Conservation (phyloP, 768 basidiomycete genomes). For the Auriculariales sp. region DNA sequence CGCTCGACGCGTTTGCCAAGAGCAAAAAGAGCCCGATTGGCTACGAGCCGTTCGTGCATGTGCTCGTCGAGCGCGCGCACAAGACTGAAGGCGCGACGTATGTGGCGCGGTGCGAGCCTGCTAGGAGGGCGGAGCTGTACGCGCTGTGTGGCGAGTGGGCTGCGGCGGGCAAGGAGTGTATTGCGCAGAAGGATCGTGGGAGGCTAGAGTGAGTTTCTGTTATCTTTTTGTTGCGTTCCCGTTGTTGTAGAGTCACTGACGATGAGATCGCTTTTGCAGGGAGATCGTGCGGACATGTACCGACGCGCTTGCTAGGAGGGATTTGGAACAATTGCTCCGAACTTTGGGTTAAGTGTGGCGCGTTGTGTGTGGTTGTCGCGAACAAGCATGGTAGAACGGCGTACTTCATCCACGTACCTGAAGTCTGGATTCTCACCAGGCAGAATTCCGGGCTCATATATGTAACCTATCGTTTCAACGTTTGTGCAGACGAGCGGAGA, state of each 20-base stretch:
- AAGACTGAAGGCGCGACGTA: constrained; percentile 62
- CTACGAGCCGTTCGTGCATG: constrained; percentile 78
- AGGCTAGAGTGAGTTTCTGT: constrained; percentile 62
- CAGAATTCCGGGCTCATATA: no score
- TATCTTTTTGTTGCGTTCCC: background rate
- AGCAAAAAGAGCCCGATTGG: constrained; percentile 89
- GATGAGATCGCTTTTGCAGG: constrained; percentile 23
- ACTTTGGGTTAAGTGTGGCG: no score
- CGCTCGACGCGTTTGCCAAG: constrained; percentile 71
- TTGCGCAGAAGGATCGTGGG: constrained; percentile 73
- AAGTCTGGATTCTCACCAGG: no score
- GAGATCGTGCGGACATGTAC: constrained; percentile 61
- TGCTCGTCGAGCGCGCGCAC: constrained; percentile 62
- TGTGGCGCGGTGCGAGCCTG: constrained; percentile 73
- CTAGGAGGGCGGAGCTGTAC: constrained; percentile 73
- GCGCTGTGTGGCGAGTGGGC: constrained; percentile 86
- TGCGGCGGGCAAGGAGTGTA: constrained; percentile 76
- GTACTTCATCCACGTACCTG: no score
- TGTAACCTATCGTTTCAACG: no score
- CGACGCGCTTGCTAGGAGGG: constrained; percentile 65
- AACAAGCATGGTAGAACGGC: no score
- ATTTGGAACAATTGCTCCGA: constrained; percentile 43
- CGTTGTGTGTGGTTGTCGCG: no score
- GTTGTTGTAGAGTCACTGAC: constrained; percentile 2
- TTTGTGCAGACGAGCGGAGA: no score